Conservation (phyloP, 805 yeast species). For the Candida tibetensis region DNA sequence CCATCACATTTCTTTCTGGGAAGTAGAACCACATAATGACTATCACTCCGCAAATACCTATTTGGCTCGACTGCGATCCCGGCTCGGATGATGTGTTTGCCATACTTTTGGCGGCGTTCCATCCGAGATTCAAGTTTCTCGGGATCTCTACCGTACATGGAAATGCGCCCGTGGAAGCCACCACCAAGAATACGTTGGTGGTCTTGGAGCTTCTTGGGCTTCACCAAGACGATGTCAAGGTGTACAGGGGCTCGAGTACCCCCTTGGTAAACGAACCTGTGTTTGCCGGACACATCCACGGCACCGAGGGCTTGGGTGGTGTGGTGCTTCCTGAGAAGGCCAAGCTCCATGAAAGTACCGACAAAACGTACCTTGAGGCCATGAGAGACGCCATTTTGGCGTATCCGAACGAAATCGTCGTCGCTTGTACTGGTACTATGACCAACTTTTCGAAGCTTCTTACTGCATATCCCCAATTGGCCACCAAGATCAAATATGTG, state of each 20-base stretch:
- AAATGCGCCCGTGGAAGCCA: constrained; percentile 58
- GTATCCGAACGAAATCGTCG: constrained; percentile 48
- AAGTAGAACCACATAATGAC: constrained; percentile 21
- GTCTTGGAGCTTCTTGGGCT: constrained; percentile 54
- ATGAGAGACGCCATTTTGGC: constrained; percentile 40
- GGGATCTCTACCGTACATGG: constrained; percentile 82
- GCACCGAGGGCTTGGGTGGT: constrained; percentile 77
- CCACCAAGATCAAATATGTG: constrained; percentile 47
- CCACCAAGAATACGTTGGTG: constrained; percentile 68
- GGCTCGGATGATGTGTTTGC: constrained; percentile 90
- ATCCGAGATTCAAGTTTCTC: constrained; percentile 54
- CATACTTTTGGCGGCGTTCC: constrained; percentile 57
- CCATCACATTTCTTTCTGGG: neutral
- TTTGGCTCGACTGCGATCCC: constrained; percentile 92
- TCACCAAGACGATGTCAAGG: constrained; percentile 49
- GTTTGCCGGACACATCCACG: constrained; percentile 67
- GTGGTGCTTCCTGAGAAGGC: constrained; percentile 57
- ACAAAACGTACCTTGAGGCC: constrained; percentile 33
- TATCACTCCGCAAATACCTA: constrained; percentile 38
- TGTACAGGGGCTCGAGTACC: constrained; percentile 59
- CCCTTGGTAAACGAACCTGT: constrained; percentile 54
- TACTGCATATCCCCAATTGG: constrained; percentile 51
- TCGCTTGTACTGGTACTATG: constrained; percentile 75
- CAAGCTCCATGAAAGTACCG: constrained; percentile 18
- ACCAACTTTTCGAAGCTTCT: constrained; percentile 68